Evolutionary conservation across 805 yeast species (phyloP).

Genomic region (Grigorovia transvaalensis): DNA sequence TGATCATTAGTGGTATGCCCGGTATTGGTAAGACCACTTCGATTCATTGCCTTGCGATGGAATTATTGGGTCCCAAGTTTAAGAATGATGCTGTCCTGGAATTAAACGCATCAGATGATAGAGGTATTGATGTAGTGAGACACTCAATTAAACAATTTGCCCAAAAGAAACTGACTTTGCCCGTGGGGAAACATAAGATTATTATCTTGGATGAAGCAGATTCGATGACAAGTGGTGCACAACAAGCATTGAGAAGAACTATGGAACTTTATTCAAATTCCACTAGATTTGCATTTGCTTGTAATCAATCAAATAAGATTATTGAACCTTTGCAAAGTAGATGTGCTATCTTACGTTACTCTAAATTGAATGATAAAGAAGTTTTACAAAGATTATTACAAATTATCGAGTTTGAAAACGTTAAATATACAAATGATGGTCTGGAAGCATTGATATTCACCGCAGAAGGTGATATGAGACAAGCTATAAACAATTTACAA

Average conservation of each 20-base stretch:
- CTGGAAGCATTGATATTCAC: slow-evolving; percentile 86
- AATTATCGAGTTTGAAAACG: slow-evolving; percentile 57
- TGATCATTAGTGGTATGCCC: slow-evolving; percentile 91
- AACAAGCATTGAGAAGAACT: slow-evolving; percentile 85
- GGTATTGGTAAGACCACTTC: slow-evolving; percentile 98
- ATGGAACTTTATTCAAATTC: slow-evolving; percentile 95
- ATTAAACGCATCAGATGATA: slow-evolving; percentile 90
- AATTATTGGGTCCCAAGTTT: slow-evolving; percentile 55
- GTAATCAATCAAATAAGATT: slow-evolving; percentile 88
- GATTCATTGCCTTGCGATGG: slow-evolving; percentile 79
- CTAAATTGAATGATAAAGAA: slow-evolving; percentile 74
- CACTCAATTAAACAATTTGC: slow-evolving; percentile 93
- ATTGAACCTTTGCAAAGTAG: slow-evolving; percentile 95
- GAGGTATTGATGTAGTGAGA: slow-evolving; percentile 95
- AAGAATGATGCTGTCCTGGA: slow-evolving; percentile 80
- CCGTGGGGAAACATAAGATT: slow-evolving; percentile 85
- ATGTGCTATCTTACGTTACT: slow-evolving; percentile 86
- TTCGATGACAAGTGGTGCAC: slow-evolving; percentile 95
- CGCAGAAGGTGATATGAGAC: slow-evolving; percentile 98
- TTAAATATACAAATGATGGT: slow-evolving; percentile 80
- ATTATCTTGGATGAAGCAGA: slow-evolving; percentile 93
- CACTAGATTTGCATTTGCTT: slow-evolving; percentile 96
- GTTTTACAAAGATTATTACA: slow-evolving; percentile 67
- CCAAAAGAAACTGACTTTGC: slow-evolving; percentile 79
- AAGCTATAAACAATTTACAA: slow-evolving; percentile 89